These are phyloP conservation scores for Alternaria tenuissima DNA, from an alignment of 2,329 filamentous ascomycete genomes.

Conservation along the genomic window DNA sequence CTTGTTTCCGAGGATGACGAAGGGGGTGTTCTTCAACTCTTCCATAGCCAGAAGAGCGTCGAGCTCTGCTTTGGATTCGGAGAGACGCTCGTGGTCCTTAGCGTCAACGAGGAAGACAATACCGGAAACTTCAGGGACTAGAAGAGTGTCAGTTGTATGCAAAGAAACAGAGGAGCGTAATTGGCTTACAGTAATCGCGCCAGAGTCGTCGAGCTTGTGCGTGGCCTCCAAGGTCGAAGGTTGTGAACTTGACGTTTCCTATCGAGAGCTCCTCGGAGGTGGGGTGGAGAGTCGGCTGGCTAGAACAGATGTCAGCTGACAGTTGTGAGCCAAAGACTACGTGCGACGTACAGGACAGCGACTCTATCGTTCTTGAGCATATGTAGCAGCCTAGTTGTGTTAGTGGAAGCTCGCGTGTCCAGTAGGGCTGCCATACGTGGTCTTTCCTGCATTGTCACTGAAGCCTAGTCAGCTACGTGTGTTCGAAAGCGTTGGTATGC, in stretches of 20 bases:
- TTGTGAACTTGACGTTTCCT: conserved; percentile 80
- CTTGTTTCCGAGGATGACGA: conserved; percentile 97
- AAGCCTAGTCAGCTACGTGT: conserved; percentile 67
- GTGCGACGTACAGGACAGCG: conserved; percentile 75
- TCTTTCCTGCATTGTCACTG: conserved; percentile 94
- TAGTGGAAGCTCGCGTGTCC: conserved; percentile 13
- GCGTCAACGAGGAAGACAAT: conserved; percentile 98
- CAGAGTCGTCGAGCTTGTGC: conserved; percentile 52
- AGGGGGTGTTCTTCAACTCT: conserved; percentile 93
- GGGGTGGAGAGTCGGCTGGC: conserved; percentile 53
- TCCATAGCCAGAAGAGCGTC: conserved; percentile 95
- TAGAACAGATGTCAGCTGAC: conserved; percentile 15
- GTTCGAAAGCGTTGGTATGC: not conserved
- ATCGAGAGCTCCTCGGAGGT: conserved; percentile 70
- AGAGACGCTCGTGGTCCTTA: conserved; percentile 94
- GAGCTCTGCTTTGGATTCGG: conserved; percentile 95
- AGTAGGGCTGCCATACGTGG: conserved; percentile 64
- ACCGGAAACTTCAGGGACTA: conserved; percentile 61
- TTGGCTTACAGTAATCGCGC: conserved; percentile 48
- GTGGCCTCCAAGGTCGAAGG: conserved; percentile 72
- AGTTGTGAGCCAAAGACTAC: not conserved
- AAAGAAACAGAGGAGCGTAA: not conserved
- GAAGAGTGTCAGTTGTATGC: conserved; percentile 11
- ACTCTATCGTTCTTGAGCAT: conserved; percentile 94
- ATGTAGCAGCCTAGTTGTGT: conserved; percentile 68